Conservation (phyloP, 495 filamentous ascomycete genomes). For the Acidomyces sp. region DNA sequence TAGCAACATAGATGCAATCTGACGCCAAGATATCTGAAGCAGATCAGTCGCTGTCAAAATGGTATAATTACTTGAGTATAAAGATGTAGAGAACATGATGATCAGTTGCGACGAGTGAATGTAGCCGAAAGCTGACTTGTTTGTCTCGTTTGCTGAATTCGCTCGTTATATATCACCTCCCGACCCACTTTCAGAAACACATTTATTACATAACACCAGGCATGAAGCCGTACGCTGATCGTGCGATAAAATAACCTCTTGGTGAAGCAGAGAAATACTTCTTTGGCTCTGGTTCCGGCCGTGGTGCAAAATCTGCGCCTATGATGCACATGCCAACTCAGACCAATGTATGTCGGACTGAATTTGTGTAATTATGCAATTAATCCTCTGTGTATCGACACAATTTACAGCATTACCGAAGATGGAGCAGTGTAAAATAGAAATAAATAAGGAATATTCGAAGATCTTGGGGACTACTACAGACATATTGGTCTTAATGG, state of each 20-base stretch:
- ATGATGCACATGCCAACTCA: slow-evolving; percentile 1
- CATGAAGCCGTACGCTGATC: slow-evolving; percentile 33
- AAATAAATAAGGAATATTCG: slow-evolving; percentile 19
- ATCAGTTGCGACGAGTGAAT: slow-evolving; percentile 18
- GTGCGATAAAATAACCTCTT: not conserved
- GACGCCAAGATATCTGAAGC: slow-evolving; percentile 12
- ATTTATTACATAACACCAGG: slow-evolving; percentile 31
- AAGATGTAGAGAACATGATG: slow-evolving; percentile 3
- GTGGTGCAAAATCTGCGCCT: not conserved
- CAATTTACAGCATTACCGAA: slow-evolving; percentile 18
- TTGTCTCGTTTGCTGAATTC: not conserved
- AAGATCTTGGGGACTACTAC: slow-evolving; percentile 14
- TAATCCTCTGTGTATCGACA: slow-evolving; percentile 14
- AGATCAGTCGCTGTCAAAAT: slow-evolving; percentile 12
- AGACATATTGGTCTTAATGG: slow-evolving; percentile 14
- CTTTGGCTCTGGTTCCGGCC: not conserved
- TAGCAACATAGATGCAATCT: slow-evolving; percentile 22
- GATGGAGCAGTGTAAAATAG: not conserved
- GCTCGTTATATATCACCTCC: slow-evolving; percentile 21
- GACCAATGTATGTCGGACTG: not conserved
- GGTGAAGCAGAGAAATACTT: slow-evolving; percentile 2
- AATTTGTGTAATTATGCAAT: slow-evolving; percentile 8
- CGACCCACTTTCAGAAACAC: slow-evolving; percentile 22
- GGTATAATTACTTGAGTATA: slow-evolving; percentile 17
- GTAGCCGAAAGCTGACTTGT: not conserved